Conservation (phyloP, 2,329 filamentous ascomycete species). For the Aureobasidium sp. region DNA sequence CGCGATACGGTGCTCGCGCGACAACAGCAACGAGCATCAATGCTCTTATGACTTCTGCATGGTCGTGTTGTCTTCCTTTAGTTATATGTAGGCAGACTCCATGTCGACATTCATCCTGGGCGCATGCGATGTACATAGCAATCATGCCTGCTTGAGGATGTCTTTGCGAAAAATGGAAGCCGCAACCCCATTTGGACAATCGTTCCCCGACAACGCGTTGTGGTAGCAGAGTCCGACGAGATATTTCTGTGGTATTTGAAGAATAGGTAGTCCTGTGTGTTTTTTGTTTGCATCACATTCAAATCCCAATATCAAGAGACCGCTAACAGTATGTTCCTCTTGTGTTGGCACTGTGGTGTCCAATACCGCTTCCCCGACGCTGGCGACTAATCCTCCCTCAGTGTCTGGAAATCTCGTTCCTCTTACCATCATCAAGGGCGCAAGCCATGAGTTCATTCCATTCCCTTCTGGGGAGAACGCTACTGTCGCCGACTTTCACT, state of each 20-base stretch:
- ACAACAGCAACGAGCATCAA: neutral
- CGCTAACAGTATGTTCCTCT: neutral
- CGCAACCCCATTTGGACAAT: neutral
- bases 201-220: neutral
- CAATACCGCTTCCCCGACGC: neutral
- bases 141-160: neutral
- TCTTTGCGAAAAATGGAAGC: slow-evolving; percentile 22
- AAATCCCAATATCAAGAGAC: neutral
- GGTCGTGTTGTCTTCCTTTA: neutral
- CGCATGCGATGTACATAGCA: neutral
- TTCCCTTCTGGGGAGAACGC: slow-evolving; percentile 15
- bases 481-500: slow-evolving; percentile 18
- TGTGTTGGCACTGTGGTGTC: neutral
- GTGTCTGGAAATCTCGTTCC: slow-evolving; percentile 13
- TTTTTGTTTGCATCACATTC: neutral
- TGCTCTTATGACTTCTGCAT: neutral
- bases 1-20: neutral
- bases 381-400: neutral
- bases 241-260: neutral
- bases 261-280: neutral
- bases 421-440: slow-evolving; percentile 19
- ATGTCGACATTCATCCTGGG: neutral
- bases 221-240: neutral
- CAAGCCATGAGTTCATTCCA: slow-evolving; percentile 16
- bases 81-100: neutral